Base-by-base conservation (phyloP, 169 alveolate species). In the Eimeria falciformis region DNA sequence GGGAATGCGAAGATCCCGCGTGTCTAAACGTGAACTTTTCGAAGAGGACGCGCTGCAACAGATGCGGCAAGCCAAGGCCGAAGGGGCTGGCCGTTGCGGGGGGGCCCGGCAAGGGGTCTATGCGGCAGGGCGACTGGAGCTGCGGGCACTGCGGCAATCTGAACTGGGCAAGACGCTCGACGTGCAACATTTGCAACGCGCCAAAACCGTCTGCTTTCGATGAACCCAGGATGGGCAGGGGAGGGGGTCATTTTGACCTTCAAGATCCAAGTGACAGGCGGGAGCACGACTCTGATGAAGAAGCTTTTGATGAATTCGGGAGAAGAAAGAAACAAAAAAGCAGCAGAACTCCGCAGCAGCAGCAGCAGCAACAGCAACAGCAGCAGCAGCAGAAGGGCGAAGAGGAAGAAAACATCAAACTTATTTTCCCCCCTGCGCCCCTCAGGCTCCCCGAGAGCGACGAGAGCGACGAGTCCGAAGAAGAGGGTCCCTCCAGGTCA, bases 141-240 rank as follows among this genome's bases (percentile, higher is more conserved):
- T 96, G 98, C 92, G 94, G 95, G 14, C 96, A 95, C 95, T 96
- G 98, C 81, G 97, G 97, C 18, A 96, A 96, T 69, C 94, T 96
- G 33, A 96, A 96, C 92, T 96, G 98, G 98, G 97, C 98, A 37
- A 77, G 97, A 75, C 82, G 98, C 53, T 94, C 91, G 23, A 95
- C 94, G 46, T 96, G 98, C 87, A 96, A 96, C 83, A 95, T 96
- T 75, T 96, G 98, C 90, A 93, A 92, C 81, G 96, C 95, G 23
- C 85, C 91, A 37, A 87, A 87, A 23, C 94, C 95, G 18, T 55
- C 66, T 5, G 91, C 53, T 75, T 62, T 9, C 43, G 89, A 82
- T 62, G 89, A 92, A 84, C 89, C 94, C 47, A 89, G 97, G 43
- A 92, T 93, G 90, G 97, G 97, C 25, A 85, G 97, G 69, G 97